Evolutionary conservation across 805 yeast genomes (phyloP).

Genomic region (Sugiyamaella americana): DNA sequence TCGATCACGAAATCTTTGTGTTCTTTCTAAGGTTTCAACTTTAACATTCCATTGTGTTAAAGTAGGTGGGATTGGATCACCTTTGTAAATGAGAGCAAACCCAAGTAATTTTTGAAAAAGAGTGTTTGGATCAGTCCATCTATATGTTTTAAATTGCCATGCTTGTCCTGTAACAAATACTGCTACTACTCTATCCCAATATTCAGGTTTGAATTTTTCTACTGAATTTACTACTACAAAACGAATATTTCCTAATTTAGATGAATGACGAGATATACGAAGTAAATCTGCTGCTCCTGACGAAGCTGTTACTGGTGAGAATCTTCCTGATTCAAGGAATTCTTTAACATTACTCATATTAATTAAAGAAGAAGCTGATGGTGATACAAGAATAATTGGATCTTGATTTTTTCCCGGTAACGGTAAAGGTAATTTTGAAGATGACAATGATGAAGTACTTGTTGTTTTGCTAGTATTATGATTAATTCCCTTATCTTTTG

Average conservation of each 20-base stretch:
- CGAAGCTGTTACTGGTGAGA: slow-evolving; percentile 43
- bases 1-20: slow-evolving; percentile 78
- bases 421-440: slow-evolving; percentile 10
- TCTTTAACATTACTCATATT: slow-evolving; percentile 59
- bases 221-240: slow-evolving; percentile 84
- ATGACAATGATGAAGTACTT: background rate
- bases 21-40: slow-evolving; percentile 69
- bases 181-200: slow-evolving; percentile 96
- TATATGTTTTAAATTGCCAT: slow-evolving; percentile 92
- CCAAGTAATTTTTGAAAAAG: slow-evolving; percentile 84
- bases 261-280: slow-evolving; percentile 50
- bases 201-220: slow-evolving; percentile 86
- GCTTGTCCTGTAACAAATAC: slow-evolving; percentile 94
- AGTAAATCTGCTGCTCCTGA: slow-evolving; percentile 37
- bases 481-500: slow-evolving; percentile 1
- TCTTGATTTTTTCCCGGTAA: slow-evolving; percentile 33
- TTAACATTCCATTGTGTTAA: slow-evolving; percentile 87
- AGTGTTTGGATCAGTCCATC: slow-evolving; percentile 70
- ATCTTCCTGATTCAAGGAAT: slow-evolving; percentile 67
- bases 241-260: slow-evolving; percentile 51
- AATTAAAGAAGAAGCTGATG: slow-evolving; percentile 69
- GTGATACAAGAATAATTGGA: slow-evolving; percentile 72
- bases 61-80: slow-evolving; percentile 71
- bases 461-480: background rate
- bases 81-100: slow-evolving; percentile 65